These are phyloP conservation scores for Tetrahymena elliotti DNA, from an alignment of 73 alveolate genomes.

Conservation along the genomic window DNA sequence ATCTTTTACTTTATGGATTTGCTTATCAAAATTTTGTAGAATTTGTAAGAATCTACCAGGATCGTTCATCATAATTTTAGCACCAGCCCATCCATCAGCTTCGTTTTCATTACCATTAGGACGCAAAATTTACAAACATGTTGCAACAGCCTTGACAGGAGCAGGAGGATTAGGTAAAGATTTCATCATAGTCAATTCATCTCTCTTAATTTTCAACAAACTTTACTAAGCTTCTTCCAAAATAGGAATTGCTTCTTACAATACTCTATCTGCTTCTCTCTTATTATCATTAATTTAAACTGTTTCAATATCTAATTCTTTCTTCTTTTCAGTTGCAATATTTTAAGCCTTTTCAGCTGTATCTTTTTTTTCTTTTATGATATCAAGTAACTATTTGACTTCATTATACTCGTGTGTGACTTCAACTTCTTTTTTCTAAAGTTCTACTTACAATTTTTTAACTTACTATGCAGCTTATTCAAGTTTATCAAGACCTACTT, in stretches of 20 bases:
- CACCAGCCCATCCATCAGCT: conserved; percentile 71
- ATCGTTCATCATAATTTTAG: conserved; percentile 53
- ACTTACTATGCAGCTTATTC: conserved; percentile 88
- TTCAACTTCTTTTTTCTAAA: conserved; percentile 66
- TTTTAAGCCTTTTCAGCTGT: conserved; percentile 62
- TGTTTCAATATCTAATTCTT: conserved; percentile 50
- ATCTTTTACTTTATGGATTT: conserved; percentile 24
- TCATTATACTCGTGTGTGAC: conserved; percentile 59
- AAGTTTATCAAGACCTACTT: conserved; percentile 88
- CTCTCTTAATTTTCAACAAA: conserved; percentile 34
- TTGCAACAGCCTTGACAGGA: conserved; percentile 61
- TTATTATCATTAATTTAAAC: conserved; percentile 57
- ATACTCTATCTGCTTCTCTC: conserved; percentile 63
- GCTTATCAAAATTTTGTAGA: conserved; percentile 49
- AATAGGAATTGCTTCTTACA: conserved; percentile 72
- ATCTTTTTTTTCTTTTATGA: conserved; percentile 61
- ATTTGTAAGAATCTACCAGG: conserved; percentile 47
- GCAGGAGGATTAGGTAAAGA: conserved; percentile 61
- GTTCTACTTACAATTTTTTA: conserved; percentile 67
- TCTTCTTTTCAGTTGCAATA: conserved; percentile 65
- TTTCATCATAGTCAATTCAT: conserved; percentile 55
- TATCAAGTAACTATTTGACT: conserved; percentile 71
- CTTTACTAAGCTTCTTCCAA: conserved; percentile 66
- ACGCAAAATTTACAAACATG: conserved; percentile 47
- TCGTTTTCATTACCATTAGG: conserved; percentile 61